Percentiles rank a stretch among this genome's conserved stretches.
Conservation (phyloP, 768 basidiomycete genomes). For the Rhodotorula kratochvilovae region DNA sequence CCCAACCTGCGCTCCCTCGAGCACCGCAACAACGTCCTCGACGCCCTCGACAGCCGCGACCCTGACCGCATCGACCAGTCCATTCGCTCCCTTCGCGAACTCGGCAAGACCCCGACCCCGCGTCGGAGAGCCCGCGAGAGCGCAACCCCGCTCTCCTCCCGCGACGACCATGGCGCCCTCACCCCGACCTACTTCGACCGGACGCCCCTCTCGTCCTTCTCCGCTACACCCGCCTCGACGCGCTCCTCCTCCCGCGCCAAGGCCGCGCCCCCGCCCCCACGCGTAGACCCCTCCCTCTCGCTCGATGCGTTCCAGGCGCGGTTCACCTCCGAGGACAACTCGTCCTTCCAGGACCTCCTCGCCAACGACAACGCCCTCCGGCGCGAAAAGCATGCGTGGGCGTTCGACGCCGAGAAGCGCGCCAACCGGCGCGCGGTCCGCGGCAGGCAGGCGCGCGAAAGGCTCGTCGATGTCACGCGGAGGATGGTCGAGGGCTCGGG, state of each 20-base stretch:
- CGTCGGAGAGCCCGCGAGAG: neutral
- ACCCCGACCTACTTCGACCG: conserved; percentile 50
- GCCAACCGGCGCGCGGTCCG: conserved; percentile 65
- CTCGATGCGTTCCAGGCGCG: conserved; percentile 83
- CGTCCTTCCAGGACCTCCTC: conserved; percentile 88
- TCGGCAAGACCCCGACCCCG: conserved; percentile 12
- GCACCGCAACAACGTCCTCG: conserved; percentile 78
- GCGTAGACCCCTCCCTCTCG: conserved; percentile 60
- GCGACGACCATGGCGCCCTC: conserved; percentile 51
- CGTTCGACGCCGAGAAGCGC: conserved; percentile 81
- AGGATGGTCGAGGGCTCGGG: conserved; percentile 19
- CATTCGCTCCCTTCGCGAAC: neutral
- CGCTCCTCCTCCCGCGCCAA: conserved; percentile 48
- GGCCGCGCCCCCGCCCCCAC: conserved; percentile 26
- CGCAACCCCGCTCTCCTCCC: conserved; percentile 57
- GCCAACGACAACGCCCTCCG: conserved; percentile 80
- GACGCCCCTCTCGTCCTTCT: conserved; percentile 58
- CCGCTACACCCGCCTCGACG: conserved; percentile 3
- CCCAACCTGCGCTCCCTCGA: conserved; percentile 85
- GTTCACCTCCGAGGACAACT: conserved; percentile 95
- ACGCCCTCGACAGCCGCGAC: conserved; percentile 71
- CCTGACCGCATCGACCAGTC: conserved; percentile 10
- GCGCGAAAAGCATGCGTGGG: conserved; percentile 81
- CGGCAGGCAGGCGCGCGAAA: conserved; percentile 66
- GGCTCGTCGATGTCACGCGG: conserved; percentile 44